These are phyloP conservation scores for Didymosphaeria variabile DNA, from an alignment of 2,329 filamentous ascomycete species.

Conservation along the genomic window DNA sequence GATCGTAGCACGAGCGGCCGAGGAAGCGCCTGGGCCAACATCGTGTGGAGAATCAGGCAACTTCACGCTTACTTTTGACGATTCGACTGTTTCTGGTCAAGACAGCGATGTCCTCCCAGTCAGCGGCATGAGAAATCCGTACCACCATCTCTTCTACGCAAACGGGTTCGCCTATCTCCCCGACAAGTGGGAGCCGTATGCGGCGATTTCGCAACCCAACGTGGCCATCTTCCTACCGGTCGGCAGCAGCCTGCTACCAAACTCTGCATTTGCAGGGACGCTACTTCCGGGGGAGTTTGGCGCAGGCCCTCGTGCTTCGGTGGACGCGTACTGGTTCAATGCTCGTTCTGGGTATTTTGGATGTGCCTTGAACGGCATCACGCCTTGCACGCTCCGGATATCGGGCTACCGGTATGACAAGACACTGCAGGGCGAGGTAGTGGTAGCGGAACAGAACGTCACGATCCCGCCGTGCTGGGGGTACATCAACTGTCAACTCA, in stretches of 20 bases:
- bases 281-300: constrained; percentile 58
- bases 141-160: constrained; percentile 62
- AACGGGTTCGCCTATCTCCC: constrained; percentile 61
- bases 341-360: constrained; percentile 58
- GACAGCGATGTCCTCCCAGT: constrained; percentile 49
- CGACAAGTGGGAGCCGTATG: constrained; percentile 55
- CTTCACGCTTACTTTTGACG: constrained; percentile 50
- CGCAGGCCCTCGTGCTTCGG: constrained; percentile 53
- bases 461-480: constrained; percentile 54
- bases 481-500: constrained; percentile 54
- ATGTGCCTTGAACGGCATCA: constrained; percentile 55
- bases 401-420: constrained; percentile 57
- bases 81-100: constrained; percentile 29
- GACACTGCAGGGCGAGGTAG: constrained; percentile 44
- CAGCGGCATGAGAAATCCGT: constrained; percentile 56
- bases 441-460: constrained; percentile 49
- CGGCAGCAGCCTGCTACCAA: constrained; percentile 34
- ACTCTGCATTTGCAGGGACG: constrained; percentile 42
- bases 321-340: constrained; percentile 62
- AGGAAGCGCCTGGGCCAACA: constrained; percentile 25
- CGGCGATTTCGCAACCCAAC: constrained; percentile 56
- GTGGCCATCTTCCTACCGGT: constrained; percentile 58
- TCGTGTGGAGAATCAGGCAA: constrained; percentile 57
- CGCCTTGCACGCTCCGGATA: constrained; percentile 55
- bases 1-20: constrained; percentile 3